phyloP scores from a whole-genome alignment of 2,329 filamentous ascomycete genomes.

The Magnaporthales sp. region DNA sequence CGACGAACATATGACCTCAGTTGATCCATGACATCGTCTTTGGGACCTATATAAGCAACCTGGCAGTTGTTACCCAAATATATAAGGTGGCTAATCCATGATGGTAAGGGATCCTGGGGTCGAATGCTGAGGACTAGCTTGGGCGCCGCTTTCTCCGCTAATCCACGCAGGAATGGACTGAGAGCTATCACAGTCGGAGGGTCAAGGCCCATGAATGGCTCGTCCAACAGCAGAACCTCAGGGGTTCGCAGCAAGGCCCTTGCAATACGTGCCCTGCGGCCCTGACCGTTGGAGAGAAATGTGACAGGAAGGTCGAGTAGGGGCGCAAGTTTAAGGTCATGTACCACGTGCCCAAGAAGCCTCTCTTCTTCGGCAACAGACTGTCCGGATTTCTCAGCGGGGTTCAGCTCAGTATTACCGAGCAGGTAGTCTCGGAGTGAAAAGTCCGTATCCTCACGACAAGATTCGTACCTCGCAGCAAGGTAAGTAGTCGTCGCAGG shows the following conservation, averaged over 20 bases:
- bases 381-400: constrained; percentile 40
- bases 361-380: constrained; percentile 29
- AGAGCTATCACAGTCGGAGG: constrained; percentile 68
- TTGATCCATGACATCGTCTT: constrained; percentile 49
- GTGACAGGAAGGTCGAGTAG: constrained; percentile 76
- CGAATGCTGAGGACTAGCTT: constrained; percentile 69
- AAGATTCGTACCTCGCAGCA: constrained; percentile 82
- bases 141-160: constrained; percentile 60
- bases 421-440: constrained; percentile 72
- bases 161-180: constrained; percentile 57
- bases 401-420: constrained; percentile 77
- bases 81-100: constrained; percentile 82
- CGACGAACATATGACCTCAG: constrained; percentile 38
- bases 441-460: constrained; percentile 80
- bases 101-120: constrained; percentile 78
- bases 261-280: constrained; percentile 76
- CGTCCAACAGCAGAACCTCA: constrained; percentile 78
- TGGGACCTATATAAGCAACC: constrained; percentile 57
- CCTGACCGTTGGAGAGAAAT: constrained; percentile 91
- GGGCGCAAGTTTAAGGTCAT: constrained; percentile 58
- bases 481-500: constrained; percentile 67
- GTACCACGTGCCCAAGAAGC: constrained; percentile 50
- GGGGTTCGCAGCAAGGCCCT: constrained; percentile 72
- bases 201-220: constrained; percentile 94
- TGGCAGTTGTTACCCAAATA: constrained; percentile 61